Evolutionary conservation across 306 rosid species (phyloP).

Genomic region (Rosa rugosa): DNA sequence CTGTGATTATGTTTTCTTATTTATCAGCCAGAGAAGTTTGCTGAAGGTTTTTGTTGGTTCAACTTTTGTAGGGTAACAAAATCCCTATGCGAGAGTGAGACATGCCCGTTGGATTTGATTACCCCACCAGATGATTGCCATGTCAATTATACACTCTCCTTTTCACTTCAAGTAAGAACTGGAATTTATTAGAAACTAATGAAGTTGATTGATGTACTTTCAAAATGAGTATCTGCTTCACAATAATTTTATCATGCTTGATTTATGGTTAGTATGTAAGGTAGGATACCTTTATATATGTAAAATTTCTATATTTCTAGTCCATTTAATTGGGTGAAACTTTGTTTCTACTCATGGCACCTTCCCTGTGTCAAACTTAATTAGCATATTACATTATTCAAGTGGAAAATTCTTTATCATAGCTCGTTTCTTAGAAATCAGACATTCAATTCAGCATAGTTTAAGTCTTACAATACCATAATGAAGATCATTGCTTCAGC

Average conservation of each 20-base stretch:
- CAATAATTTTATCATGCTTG: neutral
- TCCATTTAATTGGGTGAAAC: neutral
- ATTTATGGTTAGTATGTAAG: neutral
- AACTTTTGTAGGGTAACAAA: conserved; percentile 67
- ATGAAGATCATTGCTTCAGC: neutral
- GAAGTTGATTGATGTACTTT: conserved; percentile 6
- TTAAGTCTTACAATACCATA: neutral
- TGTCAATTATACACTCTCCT: conserved; percentile 89
- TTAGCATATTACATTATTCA: neutral
- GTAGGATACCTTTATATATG: neutral
- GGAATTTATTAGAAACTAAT: conserved; percentile 3
- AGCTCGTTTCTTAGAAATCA: neutral
- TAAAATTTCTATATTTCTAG: neutral
- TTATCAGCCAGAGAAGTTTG: conserved; percentile 14
- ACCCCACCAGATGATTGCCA: conserved; percentile 99
- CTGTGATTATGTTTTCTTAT: conserved; percentile 21
- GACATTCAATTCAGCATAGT: neutral
- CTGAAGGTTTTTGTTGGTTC: conserved; percentile 20
- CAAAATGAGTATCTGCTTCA: conserved; percentile 2
- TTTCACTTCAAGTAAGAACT: conserved; percentile 92
- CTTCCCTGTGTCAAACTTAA: neutral
- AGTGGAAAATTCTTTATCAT: neutral
- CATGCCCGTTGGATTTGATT: conserved; percentile 84
- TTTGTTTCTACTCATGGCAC: neutral
- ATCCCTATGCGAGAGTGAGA: conserved; percentile 70